Percentiles rank a stretch among this genome's conserved stretches.
Evolutionary conservation across 371 early-diverging fungal species (phyloP).

Genomic region (Apophysomyces ossiformis): DNA sequence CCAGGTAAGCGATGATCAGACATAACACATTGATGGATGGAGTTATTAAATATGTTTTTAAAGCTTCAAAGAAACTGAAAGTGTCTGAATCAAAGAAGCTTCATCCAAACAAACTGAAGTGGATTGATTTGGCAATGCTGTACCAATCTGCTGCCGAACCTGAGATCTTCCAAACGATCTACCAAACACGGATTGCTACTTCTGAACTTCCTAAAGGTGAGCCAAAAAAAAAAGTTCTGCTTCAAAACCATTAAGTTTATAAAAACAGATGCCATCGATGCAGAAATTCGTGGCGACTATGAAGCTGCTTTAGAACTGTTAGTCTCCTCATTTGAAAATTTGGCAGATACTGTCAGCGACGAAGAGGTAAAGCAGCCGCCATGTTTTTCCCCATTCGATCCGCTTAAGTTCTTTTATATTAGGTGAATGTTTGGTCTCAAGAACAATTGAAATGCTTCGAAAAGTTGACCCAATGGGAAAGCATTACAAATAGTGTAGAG

Average conservation of each 20-base stretch:
- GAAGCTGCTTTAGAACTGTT: slow-evolving; percentile 57
- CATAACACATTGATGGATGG: neutral
- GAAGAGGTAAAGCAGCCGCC: slow-evolving; percentile 33
- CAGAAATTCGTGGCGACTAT: slow-evolving; percentile 64
- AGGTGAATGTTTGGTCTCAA: slow-evolving; percentile 53
- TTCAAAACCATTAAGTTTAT: too few species aligned
- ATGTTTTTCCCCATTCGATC: too few species aligned
- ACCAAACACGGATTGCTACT: slow-evolving; percentile 55
- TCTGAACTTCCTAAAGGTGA: slow-evolving; percentile 47
- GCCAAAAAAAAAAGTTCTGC: neutral
- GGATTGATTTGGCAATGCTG: slow-evolving; percentile 65
- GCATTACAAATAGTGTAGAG: slow-evolving; percentile 48
- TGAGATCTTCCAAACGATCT: slow-evolving; percentile 66
- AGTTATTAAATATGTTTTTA: neutral
- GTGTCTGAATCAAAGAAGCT: slow-evolving; percentile 7
- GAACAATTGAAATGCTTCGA: slow-evolving; percentile 67
- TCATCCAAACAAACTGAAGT: slow-evolving; percentile 29
- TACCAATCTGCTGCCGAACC: slow-evolving; percentile 67
- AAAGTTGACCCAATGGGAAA: slow-evolving; percentile 69
- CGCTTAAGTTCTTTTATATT: neutral
- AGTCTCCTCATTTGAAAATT: slow-evolving; percentile 40
- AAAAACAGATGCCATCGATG: slow-evolving; percentile 55
- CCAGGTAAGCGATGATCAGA: slow-evolving; percentile 21
- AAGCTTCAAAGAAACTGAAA: slow-evolving; percentile 17
- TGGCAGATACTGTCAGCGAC: slow-evolving; percentile 40